phyloP scores from a whole-genome alignment of 2,329 filamentous ascomycete genomes.

The Neoarthrinium moseri region DNA sequence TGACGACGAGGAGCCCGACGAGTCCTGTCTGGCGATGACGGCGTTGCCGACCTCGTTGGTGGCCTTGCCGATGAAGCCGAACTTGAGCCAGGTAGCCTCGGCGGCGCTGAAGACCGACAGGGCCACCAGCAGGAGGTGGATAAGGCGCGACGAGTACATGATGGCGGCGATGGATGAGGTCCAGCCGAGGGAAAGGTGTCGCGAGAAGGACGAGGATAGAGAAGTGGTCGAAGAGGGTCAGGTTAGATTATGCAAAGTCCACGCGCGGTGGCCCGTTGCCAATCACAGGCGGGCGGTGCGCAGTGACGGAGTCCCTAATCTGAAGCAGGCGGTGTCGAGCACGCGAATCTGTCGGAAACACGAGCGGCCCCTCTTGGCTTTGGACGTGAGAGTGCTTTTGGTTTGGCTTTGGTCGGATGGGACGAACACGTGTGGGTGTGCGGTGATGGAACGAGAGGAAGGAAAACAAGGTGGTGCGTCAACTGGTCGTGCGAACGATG shows the following conservation, averaged over 20 bases:
- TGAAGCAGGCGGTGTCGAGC: conserved; percentile 1
- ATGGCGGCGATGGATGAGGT: conserved; percentile 16
- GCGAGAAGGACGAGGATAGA: conserved; percentile 7
- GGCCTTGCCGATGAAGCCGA: conserved; percentile 22
- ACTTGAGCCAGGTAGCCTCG: conserved; percentile 38
- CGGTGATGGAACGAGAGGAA: background rate
- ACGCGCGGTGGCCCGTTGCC: background rate
- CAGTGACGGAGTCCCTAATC: conserved; percentile 6
- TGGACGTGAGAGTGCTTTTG: background rate
- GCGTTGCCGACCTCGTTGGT: conserved; percentile 18
- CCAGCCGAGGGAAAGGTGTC: conserved; percentile 3
- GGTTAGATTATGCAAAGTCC: background rate
- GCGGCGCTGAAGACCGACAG: conserved; percentile 45
- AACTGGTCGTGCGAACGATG: background rate
- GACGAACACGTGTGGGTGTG: background rate
- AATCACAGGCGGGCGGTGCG: background rate
- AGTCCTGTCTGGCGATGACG: conserved; percentile 20
- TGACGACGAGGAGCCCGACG: background rate
- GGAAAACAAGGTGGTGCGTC: background rate
- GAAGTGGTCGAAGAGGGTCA: background rate
- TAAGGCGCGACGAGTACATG: conserved; percentile 47
- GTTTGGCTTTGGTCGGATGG: background rate
- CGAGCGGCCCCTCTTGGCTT: background rate
- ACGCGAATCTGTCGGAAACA: conserved; percentile 9
- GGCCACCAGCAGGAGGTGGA: conserved; percentile 48